Conservation (phyloP, 1,284 basidiomycete genomes). For the Ceratobasidium sp. region DNA sequence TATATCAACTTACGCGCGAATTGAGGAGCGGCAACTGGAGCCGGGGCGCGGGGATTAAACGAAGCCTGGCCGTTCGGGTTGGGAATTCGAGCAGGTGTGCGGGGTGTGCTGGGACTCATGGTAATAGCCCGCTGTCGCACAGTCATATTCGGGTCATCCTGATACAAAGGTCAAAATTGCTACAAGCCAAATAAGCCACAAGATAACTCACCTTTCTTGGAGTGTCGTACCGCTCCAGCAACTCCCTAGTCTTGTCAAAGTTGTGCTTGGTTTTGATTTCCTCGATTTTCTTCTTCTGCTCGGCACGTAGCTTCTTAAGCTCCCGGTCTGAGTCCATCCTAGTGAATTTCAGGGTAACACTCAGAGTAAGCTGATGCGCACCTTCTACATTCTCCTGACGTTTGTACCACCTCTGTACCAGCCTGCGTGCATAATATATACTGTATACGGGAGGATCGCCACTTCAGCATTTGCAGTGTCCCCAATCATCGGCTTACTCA, state of each 20-base stretch:
- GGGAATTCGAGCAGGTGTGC: conserved; percentile 30
- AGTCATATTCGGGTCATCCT: conserved; percentile 34
- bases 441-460: conserved; percentile 58
- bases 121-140: conserved; percentile 33
- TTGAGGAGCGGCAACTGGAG: conserved; percentile 20
- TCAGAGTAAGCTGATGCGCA: conserved; percentile 56
- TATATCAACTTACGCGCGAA: conserved; percentile 31
- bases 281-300: conserved; percentile 89
- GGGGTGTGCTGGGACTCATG: conserved; percentile 27
- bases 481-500: conserved; percentile 59
- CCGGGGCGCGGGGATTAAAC: conserved; percentile 22
- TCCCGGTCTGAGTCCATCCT: conserved; percentile 72
- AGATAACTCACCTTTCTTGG: conserved; percentile 31
- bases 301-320: conserved; percentile 77
- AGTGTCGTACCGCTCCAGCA: conserved; percentile 82
- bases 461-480: conserved; percentile 13
- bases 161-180: conserved; percentile 22
- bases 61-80: conserved; percentile 26
- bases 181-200: conserved; percentile 22
- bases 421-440: conserved; percentile 82
- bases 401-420: conserved; percentile 88
- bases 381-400: conserved; percentile 88
- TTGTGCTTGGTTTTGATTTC: conserved; percentile 98
- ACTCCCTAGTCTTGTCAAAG: conserved; percentile 89
- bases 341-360: not conserved